phyloP scores from a whole-genome alignment of 2,329 filamentous ascomycete genomes.

The Colletotrichum lindemuthianum region DNA sequence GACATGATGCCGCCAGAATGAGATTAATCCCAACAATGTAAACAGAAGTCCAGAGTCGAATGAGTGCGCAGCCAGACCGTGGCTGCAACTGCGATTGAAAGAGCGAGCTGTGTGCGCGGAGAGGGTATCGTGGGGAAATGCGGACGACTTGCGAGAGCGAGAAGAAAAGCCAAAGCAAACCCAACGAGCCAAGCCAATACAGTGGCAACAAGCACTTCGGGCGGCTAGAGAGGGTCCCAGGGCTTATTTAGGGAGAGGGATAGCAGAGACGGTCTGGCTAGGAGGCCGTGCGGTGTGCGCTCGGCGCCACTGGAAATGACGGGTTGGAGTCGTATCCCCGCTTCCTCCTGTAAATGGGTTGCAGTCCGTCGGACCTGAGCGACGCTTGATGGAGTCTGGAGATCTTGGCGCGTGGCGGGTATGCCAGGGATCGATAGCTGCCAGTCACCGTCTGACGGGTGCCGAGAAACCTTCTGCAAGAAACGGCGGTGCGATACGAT shows the following conservation, averaged over 20 bases:
- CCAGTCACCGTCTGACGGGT: conserved; percentile 20
- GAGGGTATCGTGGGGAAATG: conserved; percentile 32
- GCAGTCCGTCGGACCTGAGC: conserved; percentile 29
- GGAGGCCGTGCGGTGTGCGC: conserved; percentile 28
- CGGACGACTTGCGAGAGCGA: conserved; percentile 20
- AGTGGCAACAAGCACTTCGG: conserved; percentile 14
- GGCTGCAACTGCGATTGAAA: conserved; percentile 26
- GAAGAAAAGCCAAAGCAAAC: conserved; percentile 32
- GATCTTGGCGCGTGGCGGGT: conserved; percentile 36
- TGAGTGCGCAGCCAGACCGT: conserved; percentile 25
- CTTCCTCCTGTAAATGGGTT: conserved; percentile 33
- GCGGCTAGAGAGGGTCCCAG: conserved; percentile 37
- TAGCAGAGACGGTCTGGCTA: conserved; percentile 23
- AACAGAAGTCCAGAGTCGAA: neutral
- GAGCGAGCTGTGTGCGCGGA: conserved; percentile 2
- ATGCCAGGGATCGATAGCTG: conserved; percentile 34
- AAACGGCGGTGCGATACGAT: conserved; percentile 28
- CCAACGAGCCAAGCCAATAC: conserved; percentile 5
- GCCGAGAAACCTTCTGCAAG: conserved; percentile 34
- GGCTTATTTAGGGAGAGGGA: conserved; percentile 36
- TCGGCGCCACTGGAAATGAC: conserved; percentile 36
- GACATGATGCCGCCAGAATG: conserved; percentile 56
- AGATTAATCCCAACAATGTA: neutral
- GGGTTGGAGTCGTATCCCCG: conserved; percentile 37
- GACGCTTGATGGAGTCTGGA: conserved; percentile 19